Percentiles rank a stretch among this genome's conserved stretches.
These are phyloP conservation scores for Lecanicillium sp. DNA, from an alignment of 2,329 filamentous ascomycete genomes.

Conservation along the genomic window DNA sequence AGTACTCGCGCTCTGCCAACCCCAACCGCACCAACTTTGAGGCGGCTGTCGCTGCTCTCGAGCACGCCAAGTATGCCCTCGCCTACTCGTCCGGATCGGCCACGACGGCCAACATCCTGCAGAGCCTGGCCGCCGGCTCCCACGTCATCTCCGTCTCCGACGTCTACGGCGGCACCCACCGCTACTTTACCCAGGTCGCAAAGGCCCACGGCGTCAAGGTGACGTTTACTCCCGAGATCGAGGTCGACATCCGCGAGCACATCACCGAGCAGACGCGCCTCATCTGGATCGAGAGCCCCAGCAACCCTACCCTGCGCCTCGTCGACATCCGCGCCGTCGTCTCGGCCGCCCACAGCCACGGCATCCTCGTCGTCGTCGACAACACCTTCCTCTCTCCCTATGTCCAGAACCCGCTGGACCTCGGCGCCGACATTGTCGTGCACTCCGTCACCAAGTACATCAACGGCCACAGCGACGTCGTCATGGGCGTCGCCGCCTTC, in stretches of 20 bases:
- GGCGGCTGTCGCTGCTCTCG: constrained; percentile 79
- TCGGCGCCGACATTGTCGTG: constrained; percentile 92
- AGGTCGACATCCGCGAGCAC: constrained; percentile 75
- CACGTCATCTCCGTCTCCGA: constrained; percentile 96
- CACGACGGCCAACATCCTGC: constrained; percentile 85
- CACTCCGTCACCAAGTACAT: constrained; percentile 99
- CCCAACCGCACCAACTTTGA: constrained; percentile 96
- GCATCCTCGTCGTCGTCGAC: constrained; percentile 94
- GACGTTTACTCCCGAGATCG: constrained; percentile 88
- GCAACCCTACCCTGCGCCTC: constrained; percentile 86
- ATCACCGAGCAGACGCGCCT: constrained; percentile 86
- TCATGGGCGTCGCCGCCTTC: constrained; percentile 96
- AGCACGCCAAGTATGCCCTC: constrained; percentile 85
- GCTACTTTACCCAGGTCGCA: constrained; percentile 98
- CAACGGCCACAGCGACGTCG: constrained; percentile 92
- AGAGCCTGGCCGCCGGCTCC: constrained; percentile 81
- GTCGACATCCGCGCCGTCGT: constrained; percentile 89
- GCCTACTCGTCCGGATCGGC: constrained; percentile 93
- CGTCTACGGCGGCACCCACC: constrained; percentile 94
- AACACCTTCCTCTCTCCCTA: constrained; percentile 98
- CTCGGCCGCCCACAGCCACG: constrained; percentile 73
- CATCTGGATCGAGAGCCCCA: constrained; percentile 91
- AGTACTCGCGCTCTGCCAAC: constrained; percentile 90
- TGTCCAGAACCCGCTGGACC: constrained; percentile 90
- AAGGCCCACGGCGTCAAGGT: constrained; percentile 89